These are phyloP conservation scores for Penicillium sclerotiorum DNA, from an alignment of 2,329 filamentous ascomycete species.

Conservation along the genomic window DNA sequence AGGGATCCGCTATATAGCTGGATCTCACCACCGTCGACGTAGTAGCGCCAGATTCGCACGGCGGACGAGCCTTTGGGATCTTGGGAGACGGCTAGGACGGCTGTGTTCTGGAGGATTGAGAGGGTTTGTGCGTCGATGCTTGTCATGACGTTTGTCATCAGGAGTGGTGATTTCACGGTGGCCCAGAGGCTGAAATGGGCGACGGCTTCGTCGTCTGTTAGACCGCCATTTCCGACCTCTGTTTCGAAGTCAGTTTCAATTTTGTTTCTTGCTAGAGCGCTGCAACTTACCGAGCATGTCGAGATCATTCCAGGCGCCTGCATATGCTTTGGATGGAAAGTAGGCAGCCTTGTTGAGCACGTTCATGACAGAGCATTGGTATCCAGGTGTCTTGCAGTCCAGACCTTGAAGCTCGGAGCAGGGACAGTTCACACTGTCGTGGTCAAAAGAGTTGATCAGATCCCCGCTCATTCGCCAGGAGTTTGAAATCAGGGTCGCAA, in stretches of 20 bases:
- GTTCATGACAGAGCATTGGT: conserved; percentile 54
- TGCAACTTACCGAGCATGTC: conserved; percentile 44
- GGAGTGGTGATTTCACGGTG: conserved; percentile 50
- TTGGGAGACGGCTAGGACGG: conserved; percentile 54
- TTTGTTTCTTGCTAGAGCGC: too few species aligned
- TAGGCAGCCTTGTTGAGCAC: conserved; percentile 53
- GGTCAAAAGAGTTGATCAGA: conserved; percentile 51
- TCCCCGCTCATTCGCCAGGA: conserved; percentile 52
- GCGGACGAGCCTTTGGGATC: conserved; percentile 48
- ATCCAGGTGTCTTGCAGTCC: conserved; percentile 49
- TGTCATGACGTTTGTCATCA: conserved; percentile 52
- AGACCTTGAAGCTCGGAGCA: conserved; percentile 43
- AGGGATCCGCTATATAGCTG: conserved; percentile 55
- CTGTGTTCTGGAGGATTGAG: conserved; percentile 52
- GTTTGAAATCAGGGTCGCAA: conserved; percentile 52
- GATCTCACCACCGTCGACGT: conserved; percentile 49
- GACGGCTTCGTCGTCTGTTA: conserved; percentile 42
- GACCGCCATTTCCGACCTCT: conserved; percentile 51
- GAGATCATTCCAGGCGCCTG: conserved; percentile 53
- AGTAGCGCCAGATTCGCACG: conserved; percentile 49
- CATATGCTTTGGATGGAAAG: conserved; percentile 43
- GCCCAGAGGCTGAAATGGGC: conserved; percentile 55
- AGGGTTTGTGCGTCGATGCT: conserved; percentile 45
- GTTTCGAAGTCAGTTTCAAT: too few species aligned
- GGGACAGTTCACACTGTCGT: conserved; percentile 46